phyloP scores from a whole-genome alignment of 2,329 filamentous ascomycete genomes.

The Hypoxylon sp. region DNA sequence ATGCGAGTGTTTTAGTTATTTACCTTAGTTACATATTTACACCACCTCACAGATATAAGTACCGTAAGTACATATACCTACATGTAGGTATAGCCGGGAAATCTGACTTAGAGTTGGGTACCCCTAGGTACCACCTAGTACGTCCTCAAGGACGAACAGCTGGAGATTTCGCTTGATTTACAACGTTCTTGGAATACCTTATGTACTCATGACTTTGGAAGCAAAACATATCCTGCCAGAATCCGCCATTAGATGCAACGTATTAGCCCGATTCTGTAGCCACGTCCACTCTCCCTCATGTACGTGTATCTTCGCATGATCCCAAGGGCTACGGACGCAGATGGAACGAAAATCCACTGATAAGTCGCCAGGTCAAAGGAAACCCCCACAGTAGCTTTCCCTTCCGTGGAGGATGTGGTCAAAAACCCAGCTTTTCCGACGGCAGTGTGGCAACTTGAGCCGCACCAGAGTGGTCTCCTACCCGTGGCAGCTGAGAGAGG shows the following conservation, averaged over 20 bases:
- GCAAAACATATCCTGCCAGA: too few relatives aligned
- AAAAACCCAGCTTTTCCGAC: constrained; percentile 75
- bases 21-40: background rate
- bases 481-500: constrained; percentile 77
- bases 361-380: constrained; percentile 15
- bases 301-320: background rate
- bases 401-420: constrained; percentile 49
- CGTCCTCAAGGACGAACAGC: background rate
- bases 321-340: background rate
- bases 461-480: constrained; percentile 71
- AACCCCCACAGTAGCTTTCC: constrained; percentile 30
- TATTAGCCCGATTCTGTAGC: background rate
- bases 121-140: too few relatives aligned
- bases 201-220: too few relatives aligned
- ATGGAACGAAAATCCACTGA: constrained; percentile 3
- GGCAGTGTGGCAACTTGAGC: constrained; percentile 76
- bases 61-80: too few relatives aligned
- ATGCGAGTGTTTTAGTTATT: background rate
- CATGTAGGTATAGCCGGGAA: constrained; percentile 1
- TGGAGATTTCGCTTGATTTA: background rate
- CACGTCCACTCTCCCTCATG: background rate
- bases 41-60: too few relatives aligned
- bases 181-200: background rate
- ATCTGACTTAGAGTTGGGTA: background rate
- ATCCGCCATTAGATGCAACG: too few relatives aligned